Conservation (phyloP, 352 stramenopile species). For the Thalassiosira ordinaria region DNA sequence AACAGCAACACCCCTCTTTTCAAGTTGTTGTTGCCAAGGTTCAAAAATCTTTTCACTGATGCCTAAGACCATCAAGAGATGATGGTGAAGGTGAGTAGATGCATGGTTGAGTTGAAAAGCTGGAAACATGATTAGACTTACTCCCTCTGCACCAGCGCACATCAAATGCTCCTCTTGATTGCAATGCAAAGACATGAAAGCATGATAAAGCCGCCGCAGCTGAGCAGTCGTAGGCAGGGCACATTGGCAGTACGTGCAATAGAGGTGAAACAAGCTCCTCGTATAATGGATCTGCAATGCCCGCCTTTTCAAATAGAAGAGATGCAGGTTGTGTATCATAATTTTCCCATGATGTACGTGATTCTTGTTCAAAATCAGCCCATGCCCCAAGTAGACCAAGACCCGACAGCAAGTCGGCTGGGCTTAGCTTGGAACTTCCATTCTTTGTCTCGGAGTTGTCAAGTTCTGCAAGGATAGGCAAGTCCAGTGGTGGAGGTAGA, state of each 20-base stretch:
- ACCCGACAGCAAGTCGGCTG: slow-evolving; percentile 66
- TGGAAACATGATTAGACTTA: no score
- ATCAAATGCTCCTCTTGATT: slow-evolving; percentile 82
- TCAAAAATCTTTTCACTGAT: slow-evolving; percentile 80
- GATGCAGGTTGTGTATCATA: slow-evolving; percentile 78
- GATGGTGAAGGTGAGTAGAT: no score
- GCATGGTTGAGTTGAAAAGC: no score
- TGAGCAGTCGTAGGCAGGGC: slow-evolving; percentile 78
- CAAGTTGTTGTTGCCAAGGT: slow-evolving; percentile 67
- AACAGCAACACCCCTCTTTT: slow-evolving; percentile 57
- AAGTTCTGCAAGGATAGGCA: slow-evolving; percentile 77
- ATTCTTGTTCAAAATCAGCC: slow-evolving; percentile 83
- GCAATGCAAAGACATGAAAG: slow-evolving; percentile 85
- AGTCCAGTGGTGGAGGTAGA: slow-evolving; percentile 74
- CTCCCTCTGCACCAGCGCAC: slow-evolving; percentile 76
- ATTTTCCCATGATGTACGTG: slow-evolving; percentile 64
- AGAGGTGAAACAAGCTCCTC: slow-evolving; percentile 76
- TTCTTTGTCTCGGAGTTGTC: slow-evolving; percentile 28
- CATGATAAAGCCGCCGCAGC: slow-evolving; percentile 81
- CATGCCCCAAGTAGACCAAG: slow-evolving; percentile 71
- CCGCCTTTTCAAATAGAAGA: slow-evolving; percentile 72
- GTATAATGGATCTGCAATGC: slow-evolving; percentile 65
- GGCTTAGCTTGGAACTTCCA: slow-evolving; percentile 25
- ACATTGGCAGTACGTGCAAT: slow-evolving; percentile 82
- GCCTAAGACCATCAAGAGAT: no score